A percentile compares a stretch with the other conserved stretches of the same genome.
phyloP scores from a whole-genome alignment of 139 green algal genomes.

The Nannochloris sp. region DNA sequence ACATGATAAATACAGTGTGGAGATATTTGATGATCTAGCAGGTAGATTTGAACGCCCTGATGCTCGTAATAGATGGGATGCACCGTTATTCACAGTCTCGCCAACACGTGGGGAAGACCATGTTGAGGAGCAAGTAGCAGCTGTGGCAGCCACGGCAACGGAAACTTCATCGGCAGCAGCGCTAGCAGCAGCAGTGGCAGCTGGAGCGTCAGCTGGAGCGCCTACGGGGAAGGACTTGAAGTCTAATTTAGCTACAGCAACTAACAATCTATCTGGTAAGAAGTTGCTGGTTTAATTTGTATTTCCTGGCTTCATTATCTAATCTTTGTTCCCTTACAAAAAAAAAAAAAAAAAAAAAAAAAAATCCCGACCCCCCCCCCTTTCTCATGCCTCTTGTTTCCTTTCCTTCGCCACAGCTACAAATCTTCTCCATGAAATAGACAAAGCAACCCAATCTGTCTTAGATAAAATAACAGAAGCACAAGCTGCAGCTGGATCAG shows the following conservation, averaged over 20 bases:
- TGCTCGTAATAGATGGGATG: constrained; percentile 80
- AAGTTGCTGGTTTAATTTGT: neutral
- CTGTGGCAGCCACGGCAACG: neutral
- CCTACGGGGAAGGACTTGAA: constrained; percentile 1
- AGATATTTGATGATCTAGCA: constrained; percentile 72
- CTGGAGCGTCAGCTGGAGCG: neutral
- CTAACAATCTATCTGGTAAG: constrained; percentile 9
- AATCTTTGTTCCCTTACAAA: neutral
- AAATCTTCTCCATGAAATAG: constrained; percentile 82
- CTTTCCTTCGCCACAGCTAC: constrained; percentile 44
- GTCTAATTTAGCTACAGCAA: constrained; percentile 5
- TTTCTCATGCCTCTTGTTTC: too few relatives aligned
- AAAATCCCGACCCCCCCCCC: too few relatives aligned
- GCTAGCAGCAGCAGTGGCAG: neutral
- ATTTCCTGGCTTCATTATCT: neutral
- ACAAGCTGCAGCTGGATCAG: constrained; percentile 37
- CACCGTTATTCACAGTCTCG: constrained; percentile 64
- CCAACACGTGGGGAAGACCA: constrained; percentile 2
- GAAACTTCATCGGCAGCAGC: neutral
- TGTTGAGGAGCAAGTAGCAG: neutral
- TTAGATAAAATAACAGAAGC: constrained; percentile 48
- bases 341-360: too few relatives aligned
- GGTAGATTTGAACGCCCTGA: constrained; percentile 82
- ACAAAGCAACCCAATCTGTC: constrained; percentile 61
- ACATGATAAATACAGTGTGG: constrained; percentile 12